Evolutionary conservation across 2,329 filamentous ascomycete species (phyloP).

Genomic region (Tolypocladium paradoxum): DNA sequence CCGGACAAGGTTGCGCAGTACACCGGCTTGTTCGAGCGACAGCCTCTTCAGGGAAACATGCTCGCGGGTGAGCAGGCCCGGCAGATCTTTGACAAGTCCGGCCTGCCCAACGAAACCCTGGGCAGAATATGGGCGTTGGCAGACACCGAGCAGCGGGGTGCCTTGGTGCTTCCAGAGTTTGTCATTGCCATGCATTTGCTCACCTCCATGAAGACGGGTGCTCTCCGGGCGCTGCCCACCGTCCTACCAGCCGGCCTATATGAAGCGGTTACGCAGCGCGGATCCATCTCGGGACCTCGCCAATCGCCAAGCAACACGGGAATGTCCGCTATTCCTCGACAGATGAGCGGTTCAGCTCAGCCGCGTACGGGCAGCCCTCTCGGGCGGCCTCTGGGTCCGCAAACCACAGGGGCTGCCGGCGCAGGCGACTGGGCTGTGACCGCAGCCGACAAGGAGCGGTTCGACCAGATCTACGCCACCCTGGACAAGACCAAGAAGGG

Average conservation of each 20-base stretch:
- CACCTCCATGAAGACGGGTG: conserved; percentile 78
- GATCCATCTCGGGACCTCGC: conserved; percentile 27
- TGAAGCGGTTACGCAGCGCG: conserved; percentile 73
- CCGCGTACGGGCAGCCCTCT: conserved; percentile 51
- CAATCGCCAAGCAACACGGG: conserved; percentile 40
- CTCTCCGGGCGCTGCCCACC: conserved; percentile 67
- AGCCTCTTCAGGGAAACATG: conserved; percentile 59
- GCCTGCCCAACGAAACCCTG: conserved; percentile 77
- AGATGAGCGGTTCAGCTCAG: conserved; percentile 63
- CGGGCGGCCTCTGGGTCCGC: conserved; percentile 36
- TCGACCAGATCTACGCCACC: conserved; percentile 74
- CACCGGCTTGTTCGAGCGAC: conserved; percentile 80
- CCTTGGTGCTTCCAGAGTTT: conserved; percentile 80
- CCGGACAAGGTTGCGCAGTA: conserved; percentile 88
- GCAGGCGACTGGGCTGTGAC: conserved; percentile 67
- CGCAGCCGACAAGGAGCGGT: conserved; percentile 73
- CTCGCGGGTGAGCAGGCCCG: conserved; percentile 81
- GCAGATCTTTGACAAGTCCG: conserved; percentile 88
- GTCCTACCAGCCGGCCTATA: conserved; percentile 77
- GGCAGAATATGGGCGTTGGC: conserved; percentile 95
- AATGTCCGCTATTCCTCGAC: conserved; percentile 64
- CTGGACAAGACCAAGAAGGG: conserved; percentile 75
- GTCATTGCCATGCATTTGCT: conserved; percentile 97
- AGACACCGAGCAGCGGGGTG: conserved; percentile 85
- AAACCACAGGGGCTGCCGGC: conserved; percentile 21